A percentile compares a stretch with the other conserved stretches of the same genome.
phyloP scores from a whole-genome alignment of 345 rosid genomes.

The Brassica carinata region DNA sequence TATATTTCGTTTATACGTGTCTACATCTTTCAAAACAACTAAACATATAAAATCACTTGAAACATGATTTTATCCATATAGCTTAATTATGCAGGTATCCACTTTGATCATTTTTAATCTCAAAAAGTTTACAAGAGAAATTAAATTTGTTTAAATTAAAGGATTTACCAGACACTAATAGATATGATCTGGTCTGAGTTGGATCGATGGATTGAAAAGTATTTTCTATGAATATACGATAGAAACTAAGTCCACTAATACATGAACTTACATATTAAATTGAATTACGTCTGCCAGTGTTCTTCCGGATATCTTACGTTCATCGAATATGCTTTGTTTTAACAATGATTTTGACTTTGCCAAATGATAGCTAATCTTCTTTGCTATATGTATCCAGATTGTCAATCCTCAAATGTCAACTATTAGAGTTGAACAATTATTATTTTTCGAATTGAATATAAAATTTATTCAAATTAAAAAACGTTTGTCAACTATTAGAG shows the following conservation, averaged over 20 bases:
- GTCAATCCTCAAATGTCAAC: slow-evolving; percentile 26
- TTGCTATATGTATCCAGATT: slow-evolving; percentile 25
- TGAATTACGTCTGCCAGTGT: background rate
- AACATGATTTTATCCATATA: background rate
- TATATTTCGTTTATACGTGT: background rate
- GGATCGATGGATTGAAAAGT: background rate
- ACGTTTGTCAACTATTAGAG: slow-evolving; percentile 29
- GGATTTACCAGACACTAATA: background rate
- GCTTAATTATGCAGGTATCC: background rate
- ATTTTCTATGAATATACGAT: background rate
- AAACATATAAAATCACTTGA: background rate
- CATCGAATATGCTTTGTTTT: slow-evolving; percentile 28
- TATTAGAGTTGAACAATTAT: slow-evolving; percentile 23
- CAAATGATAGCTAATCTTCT: slow-evolving; percentile 16
- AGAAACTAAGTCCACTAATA: slow-evolving; percentile 9
- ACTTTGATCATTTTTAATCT: background rate
- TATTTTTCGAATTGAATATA: background rate
- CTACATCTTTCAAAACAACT: background rate
- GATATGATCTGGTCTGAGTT: slow-evolving; percentile 6
- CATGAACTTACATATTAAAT: background rate
- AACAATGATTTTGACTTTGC: slow-evolving; percentile 30
- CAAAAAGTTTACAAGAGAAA: background rate
- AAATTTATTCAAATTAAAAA: background rate
- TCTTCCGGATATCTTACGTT: slow-evolving; percentile 31
- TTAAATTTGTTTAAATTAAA: background rate